Evolutionary conservation across 805 yeast species (phyloP).

Genomic region (Candida saitoana): DNA sequence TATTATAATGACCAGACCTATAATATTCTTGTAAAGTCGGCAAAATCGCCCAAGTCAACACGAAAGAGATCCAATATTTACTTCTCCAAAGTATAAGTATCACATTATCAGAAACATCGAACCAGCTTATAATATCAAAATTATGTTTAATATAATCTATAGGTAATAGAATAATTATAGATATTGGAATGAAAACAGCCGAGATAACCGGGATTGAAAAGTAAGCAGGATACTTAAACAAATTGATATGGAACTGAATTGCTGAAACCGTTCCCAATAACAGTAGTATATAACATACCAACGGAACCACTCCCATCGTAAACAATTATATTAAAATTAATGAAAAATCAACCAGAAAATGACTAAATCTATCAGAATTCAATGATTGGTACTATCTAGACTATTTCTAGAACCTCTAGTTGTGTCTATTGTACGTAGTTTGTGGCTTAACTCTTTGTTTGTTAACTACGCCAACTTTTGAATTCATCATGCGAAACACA

Average conservation of each 20-base stretch:
- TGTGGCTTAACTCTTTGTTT: too few species aligned
- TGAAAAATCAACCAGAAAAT: not conserved
- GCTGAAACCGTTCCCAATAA: conserved; percentile 27
- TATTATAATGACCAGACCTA: conserved; percentile 61
- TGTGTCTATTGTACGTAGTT: too few species aligned
- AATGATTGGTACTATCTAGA: too few species aligned
- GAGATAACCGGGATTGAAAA: conserved; percentile 46
- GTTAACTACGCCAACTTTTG: not conserved
- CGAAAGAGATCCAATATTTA: conserved; percentile 76
- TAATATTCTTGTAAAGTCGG: conserved; percentile 73
- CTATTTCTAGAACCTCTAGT: too few species aligned
- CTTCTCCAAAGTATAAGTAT: conserved; percentile 64
- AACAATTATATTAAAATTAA: not conserved
- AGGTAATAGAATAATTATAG: conserved; percentile 70
- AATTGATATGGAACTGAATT: conserved; percentile 32
- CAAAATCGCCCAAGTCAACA: conserved; percentile 71
- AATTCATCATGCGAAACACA: not conserved
- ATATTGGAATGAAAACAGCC: conserved; percentile 70
- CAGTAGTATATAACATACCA: conserved; percentile 25
- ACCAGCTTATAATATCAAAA: conserved; percentile 31
- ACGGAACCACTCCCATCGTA: conserved; percentile 24
- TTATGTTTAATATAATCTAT: conserved; percentile 63
- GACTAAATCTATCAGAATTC: too few species aligned
- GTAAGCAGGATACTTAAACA: conserved; percentile 34
- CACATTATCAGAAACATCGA: conserved; percentile 43